A percentile compares a stretch with the other conserved stretches of the same genome.
phyloP scores from a whole-genome alignment of 768 basidiomycete species.

The Mycena galericulata region DNA sequence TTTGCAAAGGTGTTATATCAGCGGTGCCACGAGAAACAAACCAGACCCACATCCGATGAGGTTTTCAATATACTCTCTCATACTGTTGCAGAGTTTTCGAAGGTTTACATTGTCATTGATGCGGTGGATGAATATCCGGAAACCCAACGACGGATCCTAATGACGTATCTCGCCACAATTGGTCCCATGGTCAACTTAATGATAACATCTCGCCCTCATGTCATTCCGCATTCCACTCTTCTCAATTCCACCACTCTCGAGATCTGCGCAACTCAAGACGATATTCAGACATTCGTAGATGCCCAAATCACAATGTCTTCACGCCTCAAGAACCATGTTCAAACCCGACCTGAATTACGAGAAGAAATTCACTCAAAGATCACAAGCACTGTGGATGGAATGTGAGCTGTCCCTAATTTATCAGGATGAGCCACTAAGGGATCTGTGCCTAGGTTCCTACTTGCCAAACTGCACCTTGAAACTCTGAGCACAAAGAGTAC shows the following conservation, averaged over 20 bases:
- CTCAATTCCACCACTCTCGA: not conserved
- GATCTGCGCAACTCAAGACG: not conserved
- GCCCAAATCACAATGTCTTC: not conserved
- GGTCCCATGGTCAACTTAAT: not conserved
- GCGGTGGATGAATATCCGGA: slow-evolving; percentile 17
- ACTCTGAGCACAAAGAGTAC: not conserved
- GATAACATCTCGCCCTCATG: not conserved
- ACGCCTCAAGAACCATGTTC: not conserved
- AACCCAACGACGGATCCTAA: not conserved
- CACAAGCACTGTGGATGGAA: not conserved
- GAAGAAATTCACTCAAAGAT: not conserved
- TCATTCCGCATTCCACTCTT: not conserved
- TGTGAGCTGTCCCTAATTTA: not conserved
- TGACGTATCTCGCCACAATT: not conserved
- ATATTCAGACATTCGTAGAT: not conserved
- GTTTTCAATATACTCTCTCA: not conserved
- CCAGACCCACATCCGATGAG: not conserved
- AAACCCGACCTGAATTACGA: not conserved
- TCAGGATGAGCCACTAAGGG: not conserved
- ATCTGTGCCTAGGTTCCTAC: slow-evolving; percentile 9
- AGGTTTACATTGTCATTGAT: slow-evolving; percentile 12
- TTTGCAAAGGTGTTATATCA: not conserved
- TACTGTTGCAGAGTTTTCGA: not conserved
- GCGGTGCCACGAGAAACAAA: not conserved
- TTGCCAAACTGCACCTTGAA: slow-evolving; percentile 10